phyloP scores from a whole-genome alignment of 306 rosid genomes.

The Quercus glauca region DNA sequence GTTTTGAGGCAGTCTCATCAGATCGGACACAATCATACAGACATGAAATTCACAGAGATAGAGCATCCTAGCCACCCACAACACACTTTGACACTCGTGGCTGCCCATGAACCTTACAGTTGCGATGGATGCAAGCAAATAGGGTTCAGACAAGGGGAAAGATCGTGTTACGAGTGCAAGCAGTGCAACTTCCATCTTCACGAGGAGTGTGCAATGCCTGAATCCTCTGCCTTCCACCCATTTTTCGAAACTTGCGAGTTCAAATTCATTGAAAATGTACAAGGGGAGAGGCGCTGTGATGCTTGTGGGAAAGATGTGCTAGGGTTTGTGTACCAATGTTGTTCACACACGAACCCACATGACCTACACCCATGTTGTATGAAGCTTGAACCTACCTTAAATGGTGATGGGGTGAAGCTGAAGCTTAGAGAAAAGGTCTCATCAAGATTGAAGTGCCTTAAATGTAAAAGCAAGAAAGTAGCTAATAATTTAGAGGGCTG shows the following conservation, averaged over 20 bases:
- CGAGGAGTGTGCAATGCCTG: constrained; percentile 30
- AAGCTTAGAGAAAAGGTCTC: constrained; percentile 12
- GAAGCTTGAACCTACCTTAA: constrained; percentile 14
- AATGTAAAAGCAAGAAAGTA: constrained; percentile 29
- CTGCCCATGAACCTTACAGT: constrained; percentile 27
- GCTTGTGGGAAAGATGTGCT: constrained; percentile 48
- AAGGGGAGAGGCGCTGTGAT: constrained; percentile 23
- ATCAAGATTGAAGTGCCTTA: constrained; percentile 13
- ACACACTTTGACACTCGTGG: not conserved
- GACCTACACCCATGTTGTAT: constrained; percentile 47
- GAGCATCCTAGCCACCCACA: constrained; percentile 33
- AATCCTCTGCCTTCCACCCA: constrained; percentile 10
- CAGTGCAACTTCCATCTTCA: constrained; percentile 38
- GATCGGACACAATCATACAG: not conserved
- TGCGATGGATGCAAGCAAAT: constrained; percentile 44
- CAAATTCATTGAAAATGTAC: constrained; percentile 11
- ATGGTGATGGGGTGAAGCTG: constrained; percentile 16
- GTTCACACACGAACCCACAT: not conserved
- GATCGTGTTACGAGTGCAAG: constrained; percentile 24
- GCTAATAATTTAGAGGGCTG: constrained; percentile 26
- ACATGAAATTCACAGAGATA: constrained; percentile 1
- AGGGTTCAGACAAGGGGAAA: constrained; percentile 23
- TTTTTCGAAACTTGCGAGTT: constrained; percentile 14
- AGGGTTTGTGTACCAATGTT: constrained; percentile 42
- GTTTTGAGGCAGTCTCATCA: no score